phyloP scores from a whole-genome alignment of 257 asterid genomes.

The Lycium ferocissimum region DNA sequence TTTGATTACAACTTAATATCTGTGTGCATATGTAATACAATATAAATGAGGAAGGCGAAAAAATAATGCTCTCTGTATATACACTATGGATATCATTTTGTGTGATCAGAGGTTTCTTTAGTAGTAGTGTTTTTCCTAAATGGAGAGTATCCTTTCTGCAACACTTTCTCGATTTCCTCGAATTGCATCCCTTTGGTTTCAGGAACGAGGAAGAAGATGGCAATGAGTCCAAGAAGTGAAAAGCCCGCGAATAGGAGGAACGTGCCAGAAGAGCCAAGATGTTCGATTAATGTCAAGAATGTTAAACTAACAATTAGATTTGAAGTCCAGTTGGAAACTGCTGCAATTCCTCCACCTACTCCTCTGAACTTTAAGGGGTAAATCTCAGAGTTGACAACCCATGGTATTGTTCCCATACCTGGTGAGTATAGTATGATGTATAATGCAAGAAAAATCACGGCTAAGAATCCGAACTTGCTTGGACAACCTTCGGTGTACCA shows the following conservation, averaged over 20 bases:
- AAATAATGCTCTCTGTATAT: not conserved
- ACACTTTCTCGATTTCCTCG: slow-evolving; percentile 34
- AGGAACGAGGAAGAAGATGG: slow-evolving; percentile 33
- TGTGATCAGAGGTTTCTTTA: not conserved
- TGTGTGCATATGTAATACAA: not conserved
- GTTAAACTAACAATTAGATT: slow-evolving; percentile 34
- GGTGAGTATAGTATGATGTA: slow-evolving; percentile 39
- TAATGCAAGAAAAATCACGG: slow-evolving; percentile 31
- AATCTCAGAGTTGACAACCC: slow-evolving; percentile 38
- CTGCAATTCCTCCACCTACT: slow-evolving; percentile 35
- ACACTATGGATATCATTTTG: not conserved
- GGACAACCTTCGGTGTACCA: slow-evolving; percentile 42
- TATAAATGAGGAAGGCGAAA: not conserved
- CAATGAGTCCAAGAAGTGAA: slow-evolving; percentile 31
- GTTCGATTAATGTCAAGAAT: slow-evolving; percentile 34
- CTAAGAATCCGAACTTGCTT: slow-evolving; percentile 30
- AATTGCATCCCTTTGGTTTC: slow-evolving; percentile 38
- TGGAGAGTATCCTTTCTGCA: slow-evolving; percentile 29
- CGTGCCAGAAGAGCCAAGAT: slow-evolving; percentile 33
- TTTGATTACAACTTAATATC: not conserved
- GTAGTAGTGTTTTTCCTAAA: not conserved
- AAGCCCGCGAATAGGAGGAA: slow-evolving; percentile 37
- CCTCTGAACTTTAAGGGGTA: slow-evolving; percentile 36
- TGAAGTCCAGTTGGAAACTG: slow-evolving; percentile 39
- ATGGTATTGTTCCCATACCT: slow-evolving; percentile 40